These are phyloP conservation scores for Globisporangium perplexum DNA, from an alignment of 352 stramenopile species.

Conservation along the genomic window DNA sequence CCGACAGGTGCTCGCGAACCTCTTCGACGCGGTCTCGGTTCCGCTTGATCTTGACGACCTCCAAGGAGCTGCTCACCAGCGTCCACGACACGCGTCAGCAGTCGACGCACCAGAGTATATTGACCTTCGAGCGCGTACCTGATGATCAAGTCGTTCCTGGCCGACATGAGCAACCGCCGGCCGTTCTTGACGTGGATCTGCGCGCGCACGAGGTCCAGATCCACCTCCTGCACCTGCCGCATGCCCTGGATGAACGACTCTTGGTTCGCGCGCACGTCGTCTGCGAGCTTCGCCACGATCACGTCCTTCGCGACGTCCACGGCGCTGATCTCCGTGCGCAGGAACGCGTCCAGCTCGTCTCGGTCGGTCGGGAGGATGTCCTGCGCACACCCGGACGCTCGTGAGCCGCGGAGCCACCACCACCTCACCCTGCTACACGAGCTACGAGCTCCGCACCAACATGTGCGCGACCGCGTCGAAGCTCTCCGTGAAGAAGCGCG, in stretches of 20 bases:
- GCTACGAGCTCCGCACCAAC: slow-evolving; percentile 31
- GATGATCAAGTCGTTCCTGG: slow-evolving; percentile 69
- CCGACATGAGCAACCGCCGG: slow-evolving; percentile 54
- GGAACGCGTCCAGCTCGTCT: slow-evolving; percentile 51
- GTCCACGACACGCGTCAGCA: not conserved
- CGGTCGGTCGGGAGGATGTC: slow-evolving; percentile 51
- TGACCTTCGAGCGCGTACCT: too few species aligned
- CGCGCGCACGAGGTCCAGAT: slow-evolving; percentile 75
- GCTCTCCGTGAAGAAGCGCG: slow-evolving; percentile 74
- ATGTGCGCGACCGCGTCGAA: slow-evolving; percentile 70
- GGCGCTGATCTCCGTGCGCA: slow-evolving; percentile 77
- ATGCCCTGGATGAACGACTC: slow-evolving; percentile 79
- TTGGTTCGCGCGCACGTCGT: slow-evolving; percentile 78
- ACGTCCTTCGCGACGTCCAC: slow-evolving; percentile 80
- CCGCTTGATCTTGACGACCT: slow-evolving; percentile 80
- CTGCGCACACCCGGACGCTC: slow-evolving; percentile 14
- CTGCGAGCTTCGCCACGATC: slow-evolving; percentile 67
- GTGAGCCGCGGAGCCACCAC: not conserved
- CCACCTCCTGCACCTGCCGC: slow-evolving; percentile 85
- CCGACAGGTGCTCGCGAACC: slow-evolving; percentile 16
- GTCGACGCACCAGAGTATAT: too few species aligned
- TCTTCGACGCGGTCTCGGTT: slow-evolving; percentile 74
- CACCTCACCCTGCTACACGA: not conserved
- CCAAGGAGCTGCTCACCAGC: slow-evolving; percentile 39
- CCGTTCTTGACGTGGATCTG: slow-evolving; percentile 89